These are phyloP conservation scores for Viridothelium virens DNA, from an alignment of 495 filamentous ascomycete species.

Conservation along the genomic window DNA sequence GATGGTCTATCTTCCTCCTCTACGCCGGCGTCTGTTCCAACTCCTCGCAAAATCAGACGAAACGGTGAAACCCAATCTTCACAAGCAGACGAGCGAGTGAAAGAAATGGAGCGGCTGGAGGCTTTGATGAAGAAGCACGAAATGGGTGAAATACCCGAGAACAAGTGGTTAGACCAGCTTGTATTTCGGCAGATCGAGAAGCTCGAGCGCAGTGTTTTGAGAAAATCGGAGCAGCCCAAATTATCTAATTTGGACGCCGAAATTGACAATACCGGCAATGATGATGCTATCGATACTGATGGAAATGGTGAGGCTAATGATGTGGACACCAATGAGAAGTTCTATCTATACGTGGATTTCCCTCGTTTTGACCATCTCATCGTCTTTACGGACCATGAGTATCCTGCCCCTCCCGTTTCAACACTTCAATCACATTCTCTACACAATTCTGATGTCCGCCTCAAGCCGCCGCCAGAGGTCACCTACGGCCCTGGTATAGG, in stretches of 20 bases:
- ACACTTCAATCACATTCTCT: constrained; percentile 54
- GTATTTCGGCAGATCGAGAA: constrained; percentile 83
- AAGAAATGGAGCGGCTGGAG: constrained; percentile 76
- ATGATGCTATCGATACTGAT: constrained; percentile 18
- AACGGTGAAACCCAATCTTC: constrained; percentile 40
- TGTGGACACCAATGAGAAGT: constrained; percentile 52
- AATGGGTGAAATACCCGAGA: constrained; percentile 85
- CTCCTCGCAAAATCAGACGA: constrained; percentile 38
- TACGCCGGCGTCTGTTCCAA: constrained; percentile 59
- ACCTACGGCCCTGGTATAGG: constrained; percentile 72
- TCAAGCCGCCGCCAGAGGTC: constrained; percentile 74
- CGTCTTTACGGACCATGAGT: constrained; percentile 90
- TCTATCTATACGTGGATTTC: constrained; percentile 79
- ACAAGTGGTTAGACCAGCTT: constrained; percentile 91
- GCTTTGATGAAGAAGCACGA: constrained; percentile 94
- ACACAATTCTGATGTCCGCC: constrained; percentile 37
- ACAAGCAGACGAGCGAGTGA: constrained; percentile 47
- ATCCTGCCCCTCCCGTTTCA: constrained; percentile 73
- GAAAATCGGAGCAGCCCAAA: constrained; percentile 18
- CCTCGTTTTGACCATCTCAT: constrained; percentile 94
- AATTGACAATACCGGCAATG: not conserved
- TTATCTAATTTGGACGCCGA: not conserved
- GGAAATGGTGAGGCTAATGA: constrained; percentile 28
- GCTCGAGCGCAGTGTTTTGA: constrained; percentile 24
- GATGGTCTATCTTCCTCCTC: constrained; percentile 76